Percentiles rank a stretch among this genome's conserved stretches.
Conservation (phyloP, 345 rosid genomes). For the Alliaria petiolata region DNA sequence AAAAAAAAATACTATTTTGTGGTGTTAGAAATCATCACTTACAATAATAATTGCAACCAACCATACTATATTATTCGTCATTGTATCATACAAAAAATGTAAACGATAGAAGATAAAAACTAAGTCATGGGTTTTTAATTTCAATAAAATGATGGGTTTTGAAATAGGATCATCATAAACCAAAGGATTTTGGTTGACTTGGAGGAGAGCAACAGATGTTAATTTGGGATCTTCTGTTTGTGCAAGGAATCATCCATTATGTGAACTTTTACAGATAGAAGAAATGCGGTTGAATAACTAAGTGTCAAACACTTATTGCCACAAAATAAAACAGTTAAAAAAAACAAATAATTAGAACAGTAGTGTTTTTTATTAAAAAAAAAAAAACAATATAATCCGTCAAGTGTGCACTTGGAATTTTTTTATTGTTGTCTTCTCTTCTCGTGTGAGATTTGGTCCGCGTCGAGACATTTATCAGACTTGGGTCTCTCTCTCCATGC, state of each 20-base stretch:
- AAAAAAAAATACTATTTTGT: not conserved
- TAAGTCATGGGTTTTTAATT: not conserved
- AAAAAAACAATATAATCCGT: not conserved
- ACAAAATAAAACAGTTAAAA: constrained; percentile 22
- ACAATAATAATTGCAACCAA: constrained; percentile 18
- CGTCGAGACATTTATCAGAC: constrained; percentile 20
- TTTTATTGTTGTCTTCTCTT: constrained; percentile 21
- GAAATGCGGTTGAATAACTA: constrained; percentile 13
- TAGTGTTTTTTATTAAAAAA: not conserved
- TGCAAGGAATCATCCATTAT: constrained; percentile 25
- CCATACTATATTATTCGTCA: not conserved
- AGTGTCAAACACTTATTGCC: constrained; percentile 27
- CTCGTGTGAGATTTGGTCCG: constrained; percentile 24
- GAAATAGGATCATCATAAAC: not conserved
- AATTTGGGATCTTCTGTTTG: constrained; percentile 32
- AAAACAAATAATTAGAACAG: constrained; percentile 4
- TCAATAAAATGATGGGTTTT: no score
- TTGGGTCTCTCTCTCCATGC: constrained; percentile 31
- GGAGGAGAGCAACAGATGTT: constrained; percentile 4
- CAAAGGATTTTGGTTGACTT: constrained; percentile 29
- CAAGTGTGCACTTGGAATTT: constrained; percentile 13
- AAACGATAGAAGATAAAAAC: not conserved
- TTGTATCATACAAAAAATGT: not conserved
- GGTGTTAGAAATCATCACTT: constrained; percentile 7
- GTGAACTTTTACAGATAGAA: constrained; percentile 12